Evolutionary conservation across 495 filamentous ascomycete genomes (phyloP).

Genomic region (Clavariopsis aquatica): DNA sequence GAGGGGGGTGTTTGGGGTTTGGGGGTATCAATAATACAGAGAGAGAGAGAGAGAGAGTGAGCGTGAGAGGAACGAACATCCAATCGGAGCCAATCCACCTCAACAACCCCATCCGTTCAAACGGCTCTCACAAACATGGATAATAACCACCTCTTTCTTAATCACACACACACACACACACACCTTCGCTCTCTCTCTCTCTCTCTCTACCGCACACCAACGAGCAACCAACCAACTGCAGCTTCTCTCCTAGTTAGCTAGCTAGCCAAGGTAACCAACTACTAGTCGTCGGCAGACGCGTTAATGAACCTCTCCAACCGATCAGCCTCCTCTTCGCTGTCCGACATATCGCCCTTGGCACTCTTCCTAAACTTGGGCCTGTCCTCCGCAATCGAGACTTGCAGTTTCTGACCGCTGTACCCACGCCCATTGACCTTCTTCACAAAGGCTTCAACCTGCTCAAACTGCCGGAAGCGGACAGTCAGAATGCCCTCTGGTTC

Average conservation of each 20-base stretch:
- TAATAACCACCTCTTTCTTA: background rate
- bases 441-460: slow-evolving; percentile 11
- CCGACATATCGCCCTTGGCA: slow-evolving; percentile 47
- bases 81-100: background rate
- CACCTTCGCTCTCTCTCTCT: too few species aligned
- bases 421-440: slow-evolving; percentile 2
- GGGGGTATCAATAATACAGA: background rate
- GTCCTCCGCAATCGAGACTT: slow-evolving; percentile 22
- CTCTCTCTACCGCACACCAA: too few species aligned
- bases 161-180: too few species aligned
- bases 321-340: slow-evolving; percentile 44
- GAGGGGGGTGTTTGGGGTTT: too few species aligned
- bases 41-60: background rate
- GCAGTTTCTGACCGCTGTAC: slow-evolving; percentile 10
- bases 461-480: slow-evolving; percentile 61
- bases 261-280: too few species aligned
- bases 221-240: too few species aligned
- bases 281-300: slow-evolving; percentile 55
- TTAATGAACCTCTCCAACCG: slow-evolving; percentile 45
- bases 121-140: background rate
- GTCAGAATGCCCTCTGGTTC: slow-evolving; percentile 86
- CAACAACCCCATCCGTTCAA: slow-evolving; percentile 1
- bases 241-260: too few species aligned
- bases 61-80: background rate
- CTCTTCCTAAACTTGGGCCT: slow-evolving; percentile 49